Evolutionary conservation across 257 asterid species (phyloP).

Genomic region (Plantago elongata): DNA sequence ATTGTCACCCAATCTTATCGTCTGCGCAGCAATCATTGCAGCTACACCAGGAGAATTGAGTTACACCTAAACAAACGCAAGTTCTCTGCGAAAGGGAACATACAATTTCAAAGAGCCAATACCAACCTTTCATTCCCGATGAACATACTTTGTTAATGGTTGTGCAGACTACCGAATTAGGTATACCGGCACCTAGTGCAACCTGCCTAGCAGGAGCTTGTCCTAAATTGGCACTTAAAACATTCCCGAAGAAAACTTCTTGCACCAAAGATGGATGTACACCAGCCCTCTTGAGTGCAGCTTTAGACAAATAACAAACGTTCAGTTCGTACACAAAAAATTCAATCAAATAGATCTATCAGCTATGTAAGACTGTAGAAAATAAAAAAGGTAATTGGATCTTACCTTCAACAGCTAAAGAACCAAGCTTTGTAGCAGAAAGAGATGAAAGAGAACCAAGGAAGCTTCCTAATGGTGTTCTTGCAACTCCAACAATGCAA

Average conservation of each 20-base stretch:
- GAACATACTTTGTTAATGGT: constrained; percentile 92
- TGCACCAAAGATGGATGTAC: constrained; percentile 75
- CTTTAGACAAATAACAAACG: constrained; percentile 33
- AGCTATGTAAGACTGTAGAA: constrained; percentile 1
- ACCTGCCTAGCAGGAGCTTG: constrained; percentile 99
- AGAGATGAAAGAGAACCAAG: constrained; percentile 88
- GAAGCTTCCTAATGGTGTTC: constrained; percentile 87
- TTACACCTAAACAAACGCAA: constrained; percentile 1
- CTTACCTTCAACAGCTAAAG: constrained; percentile 71
- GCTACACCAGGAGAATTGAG: constrained; percentile 38
- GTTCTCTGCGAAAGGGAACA: constrained; percentile 8
- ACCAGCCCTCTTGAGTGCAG: constrained; percentile 86
- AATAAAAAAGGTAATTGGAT: constrained; percentile 10
- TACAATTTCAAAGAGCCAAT: not conserved
- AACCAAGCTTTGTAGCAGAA: constrained; percentile 91
- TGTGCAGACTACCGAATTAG: constrained; percentile 82
- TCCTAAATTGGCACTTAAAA: constrained; percentile 94
- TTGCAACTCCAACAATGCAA: constrained; percentile 89
- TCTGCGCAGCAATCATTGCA: constrained; percentile 85
- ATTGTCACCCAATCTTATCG: constrained; percentile 62
- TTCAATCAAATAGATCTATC: not conserved
- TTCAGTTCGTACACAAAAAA: constrained; percentile 6
- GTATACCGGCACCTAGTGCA: constrained; percentile 91
- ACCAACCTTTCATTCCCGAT: constrained; percentile 90
- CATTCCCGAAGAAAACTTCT: constrained; percentile 95